These are phyloP conservation scores for Penicillium dipodomyicola DNA, from an alignment of 495 filamentous ascomycete species.

Conservation along the genomic window DNA sequence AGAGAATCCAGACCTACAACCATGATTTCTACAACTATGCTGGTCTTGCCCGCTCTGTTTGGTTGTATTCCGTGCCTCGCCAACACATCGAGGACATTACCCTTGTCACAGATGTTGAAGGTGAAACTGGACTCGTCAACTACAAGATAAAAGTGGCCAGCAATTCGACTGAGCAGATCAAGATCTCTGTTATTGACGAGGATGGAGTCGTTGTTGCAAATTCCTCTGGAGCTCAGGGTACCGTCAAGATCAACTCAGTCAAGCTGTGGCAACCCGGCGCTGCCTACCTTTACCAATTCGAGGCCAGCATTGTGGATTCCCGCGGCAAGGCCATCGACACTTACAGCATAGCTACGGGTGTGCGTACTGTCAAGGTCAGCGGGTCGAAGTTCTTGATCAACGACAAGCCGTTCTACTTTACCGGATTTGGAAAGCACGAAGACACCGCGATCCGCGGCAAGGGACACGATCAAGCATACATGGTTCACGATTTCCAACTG, in stretches of 20 bases:
- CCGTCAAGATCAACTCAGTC: constrained; percentile 3
- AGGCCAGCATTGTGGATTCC: constrained; percentile 1
- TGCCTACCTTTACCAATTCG: constrained; percentile 9
- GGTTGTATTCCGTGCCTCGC: constrained; percentile 4
- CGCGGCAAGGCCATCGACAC: background rate
- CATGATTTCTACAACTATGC: constrained; percentile 13
- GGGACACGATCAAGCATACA: constrained; percentile 15
- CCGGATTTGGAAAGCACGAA: constrained; percentile 8
- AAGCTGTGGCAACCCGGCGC: constrained; percentile 9
- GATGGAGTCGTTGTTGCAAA: background rate
- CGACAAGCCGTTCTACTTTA: constrained; percentile 8
- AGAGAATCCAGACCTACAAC: constrained; percentile 4
- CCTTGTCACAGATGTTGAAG: constrained; percentile 4
- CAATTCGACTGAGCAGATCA: background rate
- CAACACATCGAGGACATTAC: constrained; percentile 9
- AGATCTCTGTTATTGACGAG: constrained; percentile 1
- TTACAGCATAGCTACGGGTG: constrained; percentile 2
- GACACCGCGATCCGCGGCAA: constrained; percentile 7
- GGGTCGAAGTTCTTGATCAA: constrained; percentile 8
- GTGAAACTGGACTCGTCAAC: constrained; percentile 4
- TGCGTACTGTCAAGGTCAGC: constrained; percentile 1
- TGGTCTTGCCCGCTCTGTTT: constrained; percentile 7
- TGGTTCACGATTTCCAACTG: constrained; percentile 24
- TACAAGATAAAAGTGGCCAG: constrained; percentile 5
- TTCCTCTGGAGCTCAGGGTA: background rate